Evolutionary conservation across 2,329 filamentous ascomycete species (phyloP).

Genomic region (Epichloe gansuensis): DNA sequence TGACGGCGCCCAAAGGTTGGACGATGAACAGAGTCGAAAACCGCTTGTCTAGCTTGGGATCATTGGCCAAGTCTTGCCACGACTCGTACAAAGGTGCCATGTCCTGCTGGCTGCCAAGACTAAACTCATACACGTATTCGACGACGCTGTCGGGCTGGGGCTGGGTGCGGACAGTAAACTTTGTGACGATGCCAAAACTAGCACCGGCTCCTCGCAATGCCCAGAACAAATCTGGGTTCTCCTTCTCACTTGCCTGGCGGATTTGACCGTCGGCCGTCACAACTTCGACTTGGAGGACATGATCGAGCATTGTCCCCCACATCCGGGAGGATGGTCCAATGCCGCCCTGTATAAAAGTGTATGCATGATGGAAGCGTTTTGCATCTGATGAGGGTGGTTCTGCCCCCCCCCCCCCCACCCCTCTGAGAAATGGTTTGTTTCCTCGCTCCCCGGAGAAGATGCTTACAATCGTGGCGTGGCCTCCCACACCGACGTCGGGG

Average conservation of each 20-base stretch:
- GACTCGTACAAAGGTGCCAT: conserved; percentile 37
- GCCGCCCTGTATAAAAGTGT: conserved; percentile 30
- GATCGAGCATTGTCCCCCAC: conserved; percentile 45
- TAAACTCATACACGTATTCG: conserved; percentile 44
- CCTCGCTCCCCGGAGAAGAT: background rate
- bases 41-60: conserved; percentile 42
- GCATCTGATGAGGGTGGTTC: background rate
- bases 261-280: conserved; percentile 44
- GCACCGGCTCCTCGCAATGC: conserved; percentile 43
- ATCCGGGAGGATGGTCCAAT: conserved; percentile 45
- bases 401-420: too few species aligned
- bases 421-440: too few species aligned
- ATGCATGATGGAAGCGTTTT: background rate
- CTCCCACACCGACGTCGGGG: conserved; percentile 42
- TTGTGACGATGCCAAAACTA: conserved; percentile 43
- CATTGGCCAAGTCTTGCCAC: conserved; percentile 45
- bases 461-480: conserved; percentile 43
- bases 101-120: conserved; percentile 32
- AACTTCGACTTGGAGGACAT: conserved; percentile 40
- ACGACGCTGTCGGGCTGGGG: conserved; percentile 41
- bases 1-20: conserved; percentile 38
- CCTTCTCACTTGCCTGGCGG: conserved; percentile 29
- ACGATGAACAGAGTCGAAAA: conserved; percentile 45
- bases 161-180: conserved; percentile 43
- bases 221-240: conserved; percentile 43